These are phyloP conservation scores for Lactarius hatsudake DNA, from an alignment of 768 basidiomycete species.

Conservation along the genomic window DNA sequence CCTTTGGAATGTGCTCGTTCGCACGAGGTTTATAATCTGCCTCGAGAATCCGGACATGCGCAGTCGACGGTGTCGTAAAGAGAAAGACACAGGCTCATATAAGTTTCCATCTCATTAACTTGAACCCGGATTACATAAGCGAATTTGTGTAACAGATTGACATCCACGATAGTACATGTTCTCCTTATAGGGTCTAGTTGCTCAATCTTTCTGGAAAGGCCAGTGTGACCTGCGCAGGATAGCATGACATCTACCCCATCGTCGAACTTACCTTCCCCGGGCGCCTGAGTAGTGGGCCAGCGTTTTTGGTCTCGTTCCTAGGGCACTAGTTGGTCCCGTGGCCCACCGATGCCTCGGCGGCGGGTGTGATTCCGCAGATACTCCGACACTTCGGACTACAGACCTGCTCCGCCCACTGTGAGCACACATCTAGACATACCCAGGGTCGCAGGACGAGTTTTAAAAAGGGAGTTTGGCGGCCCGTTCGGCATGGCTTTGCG, in stretches of 20 bases:
- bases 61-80: not conserved
- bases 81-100: not conserved
- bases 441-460: not conserved
- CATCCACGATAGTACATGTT: not conserved
- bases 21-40: slow-evolving; percentile 9
- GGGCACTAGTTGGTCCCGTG: not conserved
- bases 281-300: not conserved
- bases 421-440: not conserved
- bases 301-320: not conserved
- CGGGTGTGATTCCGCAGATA: not conserved
- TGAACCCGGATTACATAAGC: not conserved
- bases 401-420: not conserved
- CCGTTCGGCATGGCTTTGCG: not conserved
- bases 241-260: not conserved
- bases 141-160: not conserved
- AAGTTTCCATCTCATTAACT: not conserved
- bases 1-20: not conserved
- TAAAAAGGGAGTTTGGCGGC: not conserved
- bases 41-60: slow-evolving; percentile 19
- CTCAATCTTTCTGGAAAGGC: too few relatives aligned
- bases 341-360: not conserved
- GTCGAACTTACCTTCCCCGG: not conserved
- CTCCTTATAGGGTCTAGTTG: not conserved
- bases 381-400: not conserved
- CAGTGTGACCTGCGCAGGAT: not conserved